Conservation (phyloP, 140 eudicot species). For the Ambrosia hybrid region DNA sequence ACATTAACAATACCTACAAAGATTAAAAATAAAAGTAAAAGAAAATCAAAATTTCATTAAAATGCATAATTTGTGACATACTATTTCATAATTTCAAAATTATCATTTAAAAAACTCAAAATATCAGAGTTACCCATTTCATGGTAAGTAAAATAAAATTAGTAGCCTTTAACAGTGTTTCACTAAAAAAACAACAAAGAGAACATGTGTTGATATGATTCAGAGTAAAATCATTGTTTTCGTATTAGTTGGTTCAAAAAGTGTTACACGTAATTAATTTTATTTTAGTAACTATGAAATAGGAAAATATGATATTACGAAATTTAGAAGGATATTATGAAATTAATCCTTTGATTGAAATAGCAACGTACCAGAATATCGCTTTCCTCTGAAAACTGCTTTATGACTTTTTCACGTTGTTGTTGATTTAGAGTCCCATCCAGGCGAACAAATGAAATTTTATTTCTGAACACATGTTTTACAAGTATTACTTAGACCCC, state of each 20-base stretch:
- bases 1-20: conserved; percentile 82
- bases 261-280: background rate
- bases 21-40: background rate
- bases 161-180: background rate
- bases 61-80: background rate
- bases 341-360: background rate
- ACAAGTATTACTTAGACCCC: conserved; percentile 8
- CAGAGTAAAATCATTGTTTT: background rate
- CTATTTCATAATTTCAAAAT: background rate
- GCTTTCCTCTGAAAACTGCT: conserved; percentile 85
- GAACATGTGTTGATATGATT: background rate
- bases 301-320: background rate
- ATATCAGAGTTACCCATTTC: background rate
- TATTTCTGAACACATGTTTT: conserved; percentile 45
- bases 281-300: background rate
- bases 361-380: conserved; percentile 54
- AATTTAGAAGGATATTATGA: background rate
- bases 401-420: conserved; percentile 92
- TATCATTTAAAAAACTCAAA: background rate
- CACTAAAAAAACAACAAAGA: background rate
- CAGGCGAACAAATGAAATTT: conserved; percentile 80
- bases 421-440: conserved; percentile 96
- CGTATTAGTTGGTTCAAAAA: background rate
- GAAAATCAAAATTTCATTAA: background rate
- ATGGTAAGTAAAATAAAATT: background rate